Base-by-base conservation (phyloP, 2,329 filamentous ascomycete genomes). In the Chaetomiaceae sp. region DNA sequence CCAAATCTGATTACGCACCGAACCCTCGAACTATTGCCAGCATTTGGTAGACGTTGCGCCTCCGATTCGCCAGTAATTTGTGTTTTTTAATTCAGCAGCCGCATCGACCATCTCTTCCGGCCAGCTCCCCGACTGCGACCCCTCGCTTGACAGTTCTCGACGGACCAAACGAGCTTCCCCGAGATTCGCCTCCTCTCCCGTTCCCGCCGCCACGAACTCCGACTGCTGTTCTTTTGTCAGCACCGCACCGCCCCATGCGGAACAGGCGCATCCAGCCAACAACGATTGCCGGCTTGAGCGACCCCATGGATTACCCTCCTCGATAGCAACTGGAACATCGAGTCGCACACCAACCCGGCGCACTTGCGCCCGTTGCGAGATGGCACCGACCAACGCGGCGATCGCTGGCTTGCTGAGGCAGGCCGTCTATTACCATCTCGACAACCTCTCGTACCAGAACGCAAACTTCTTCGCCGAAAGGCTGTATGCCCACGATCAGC, bases 401-500 rank as follows among this genome's bases (percentile, higher is more conserved):
- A 72, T 80, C 39, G 75, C 75, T 46, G 72, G 73, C 64, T 72
- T 82, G 57, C 64, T 86, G 54, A 77, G 79, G 64, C 82, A 85
- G 68, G 72, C 80, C 54, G 74, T 86, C 53, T 73, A 84, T 64
- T 85, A 86, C 66, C 82, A 86, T 63, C 84, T 99, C 69, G 94
- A 99, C 76, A 95, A 96, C 68, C 86, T 91, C 66, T 83, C 91
- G 34, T 80, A 88, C 66, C 85, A 91, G 52, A 97, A 95, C 68
- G 94, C 94, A 53, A 84, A 96, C 38, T 99, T 99, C 73, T 89
- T 96, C 57, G 88, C 94, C 56, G 89, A 92, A 66, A 84, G 94
- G 60, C 81, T 96, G 19, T 80, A 84, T 58, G 91, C 90, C 47
- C 88, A 92, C 63, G 92, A 97, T 64, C 83, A 87, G 22, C 84